These are phyloP conservation scores for Plasmodium vivax DNA, from an alignment of 169 alveolate species.

Conservation along the genomic window DNA sequence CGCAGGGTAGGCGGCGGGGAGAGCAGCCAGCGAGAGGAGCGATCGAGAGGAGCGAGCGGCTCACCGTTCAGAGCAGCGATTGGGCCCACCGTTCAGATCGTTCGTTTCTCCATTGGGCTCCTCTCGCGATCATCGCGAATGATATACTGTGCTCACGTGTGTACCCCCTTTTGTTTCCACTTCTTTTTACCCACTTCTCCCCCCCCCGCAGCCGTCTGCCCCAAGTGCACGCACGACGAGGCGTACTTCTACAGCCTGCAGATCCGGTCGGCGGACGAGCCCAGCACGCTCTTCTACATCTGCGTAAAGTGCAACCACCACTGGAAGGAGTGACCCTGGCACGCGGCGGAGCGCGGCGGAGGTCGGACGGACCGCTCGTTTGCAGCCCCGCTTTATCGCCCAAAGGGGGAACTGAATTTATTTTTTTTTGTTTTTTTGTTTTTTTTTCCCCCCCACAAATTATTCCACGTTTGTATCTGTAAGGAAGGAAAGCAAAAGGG, in stretches of 20 bases:
- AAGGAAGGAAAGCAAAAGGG: neutral
- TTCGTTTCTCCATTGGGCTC: neutral
- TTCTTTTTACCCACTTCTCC: neutral
- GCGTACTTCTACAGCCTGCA: constrained; percentile 87
- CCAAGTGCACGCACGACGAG: constrained; percentile 84
- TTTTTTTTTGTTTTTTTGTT: no score
- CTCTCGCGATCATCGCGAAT: neutral
- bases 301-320: constrained; percentile 83
- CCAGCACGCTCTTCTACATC: constrained; percentile 83
- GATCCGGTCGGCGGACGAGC: constrained; percentile 88
- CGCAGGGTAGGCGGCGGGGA: constrained; percentile 44
- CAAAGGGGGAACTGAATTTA: neutral
- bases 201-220: constrained; percentile 81
- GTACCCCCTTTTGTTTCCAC: neutral
- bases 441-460: neutral
- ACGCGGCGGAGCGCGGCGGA: neutral
- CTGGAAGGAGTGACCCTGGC: constrained; percentile 81
- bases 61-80: no score
- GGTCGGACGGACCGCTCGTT: neutral
- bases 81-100: neutral
- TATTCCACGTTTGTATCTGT: neutral
- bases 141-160: neutral
- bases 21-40: neutral
- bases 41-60: no score
- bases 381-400: neutral